A percentile compares a stretch with the other conserved stretches of the same genome.
phyloP scores from a whole-genome alignment of 305 asterid species.

The Andrographis paniculata region DNA sequence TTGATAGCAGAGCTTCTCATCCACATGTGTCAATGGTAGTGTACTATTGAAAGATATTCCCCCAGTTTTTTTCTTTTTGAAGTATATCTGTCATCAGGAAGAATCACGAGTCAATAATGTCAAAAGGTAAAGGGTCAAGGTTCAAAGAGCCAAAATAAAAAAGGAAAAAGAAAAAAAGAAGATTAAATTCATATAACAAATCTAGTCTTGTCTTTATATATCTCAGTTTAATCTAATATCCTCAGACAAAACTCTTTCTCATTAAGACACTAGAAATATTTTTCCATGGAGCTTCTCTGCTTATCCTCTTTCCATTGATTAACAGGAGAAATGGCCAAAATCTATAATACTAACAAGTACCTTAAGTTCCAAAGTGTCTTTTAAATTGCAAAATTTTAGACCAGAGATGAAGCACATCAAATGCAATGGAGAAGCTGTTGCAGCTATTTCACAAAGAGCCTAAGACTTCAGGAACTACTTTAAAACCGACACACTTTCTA shows the following conservation, averaged over 20 bases:
- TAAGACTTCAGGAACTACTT: slow-evolving; percentile 4
- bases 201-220: slow-evolving; percentile 1
- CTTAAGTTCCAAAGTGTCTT: background rate
- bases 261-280: background rate
- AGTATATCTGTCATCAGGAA: slow-evolving; percentile 68
- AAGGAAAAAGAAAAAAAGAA: too few relatives aligned
- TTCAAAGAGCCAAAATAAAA: slow-evolving; percentile 2
- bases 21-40: slow-evolving; percentile 67
- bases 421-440: slow-evolving; percentile 7
- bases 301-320: slow-evolving; percentile 11
- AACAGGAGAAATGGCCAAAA: slow-evolving; percentile 7
- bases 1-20: slow-evolving; percentile 99
- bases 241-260: slow-evolving; percentile 5
- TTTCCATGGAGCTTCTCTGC: background rate
- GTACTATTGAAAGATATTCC: slow-evolving; percentile 99
- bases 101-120: slow-evolving; percentile 13
- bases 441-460: slow-evolving; percentile 7
- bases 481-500: slow-evolving; percentile 2
- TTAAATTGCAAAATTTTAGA: background rate
- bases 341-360: slow-evolving; percentile 5
- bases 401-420: slow-evolving; percentile 1
- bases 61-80: slow-evolving; percentile 94
- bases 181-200: slow-evolving; percentile 3
- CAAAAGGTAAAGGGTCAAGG: slow-evolving; percentile 2
- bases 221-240: slow-evolving; percentile 7